Conservation (phyloP, 345 rosid species). For the Camelina laxa region DNA sequence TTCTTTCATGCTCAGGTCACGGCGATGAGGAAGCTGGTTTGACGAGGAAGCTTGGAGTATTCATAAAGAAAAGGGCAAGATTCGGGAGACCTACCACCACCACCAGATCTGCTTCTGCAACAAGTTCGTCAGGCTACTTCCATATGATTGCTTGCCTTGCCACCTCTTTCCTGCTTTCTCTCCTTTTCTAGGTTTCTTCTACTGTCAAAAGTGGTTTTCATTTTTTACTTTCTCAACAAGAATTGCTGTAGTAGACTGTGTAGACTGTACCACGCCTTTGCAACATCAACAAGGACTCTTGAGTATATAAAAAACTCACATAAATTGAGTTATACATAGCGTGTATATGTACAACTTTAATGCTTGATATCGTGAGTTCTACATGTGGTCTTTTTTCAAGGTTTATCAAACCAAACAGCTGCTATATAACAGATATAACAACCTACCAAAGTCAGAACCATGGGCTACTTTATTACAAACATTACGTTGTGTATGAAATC, state of each 20-base stretch:
- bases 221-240: not conserved
- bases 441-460: not conserved
- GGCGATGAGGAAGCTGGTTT: constrained; percentile 5
- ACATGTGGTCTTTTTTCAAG: constrained; percentile 12
- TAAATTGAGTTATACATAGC: not conserved
- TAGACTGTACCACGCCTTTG: not conserved
- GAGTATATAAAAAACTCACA: not conserved
- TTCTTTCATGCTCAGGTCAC: constrained; percentile 36
- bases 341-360: constrained; percentile 13
- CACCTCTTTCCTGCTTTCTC: constrained; percentile 17
- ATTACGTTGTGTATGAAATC: not conserved
- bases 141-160: constrained; percentile 22
- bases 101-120: constrained; percentile 30
- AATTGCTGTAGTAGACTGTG: not conserved
- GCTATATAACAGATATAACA: constrained; percentile 5
- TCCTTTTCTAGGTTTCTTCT: constrained; percentile 18
- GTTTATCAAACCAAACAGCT: constrained; percentile 13
- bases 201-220: not conserved
- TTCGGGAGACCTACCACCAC: not conserved
- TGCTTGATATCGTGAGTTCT: constrained; percentile 14
- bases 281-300: not conserved
- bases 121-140: constrained; percentile 25
- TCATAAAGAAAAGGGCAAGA: constrained; percentile 22
- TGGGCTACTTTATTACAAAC: constrained; percentile 23
- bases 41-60: constrained; percentile 42